Conservation (phyloP, 371 early-diverging fungal species). For the Syncephalastrum contaminatum region DNA sequence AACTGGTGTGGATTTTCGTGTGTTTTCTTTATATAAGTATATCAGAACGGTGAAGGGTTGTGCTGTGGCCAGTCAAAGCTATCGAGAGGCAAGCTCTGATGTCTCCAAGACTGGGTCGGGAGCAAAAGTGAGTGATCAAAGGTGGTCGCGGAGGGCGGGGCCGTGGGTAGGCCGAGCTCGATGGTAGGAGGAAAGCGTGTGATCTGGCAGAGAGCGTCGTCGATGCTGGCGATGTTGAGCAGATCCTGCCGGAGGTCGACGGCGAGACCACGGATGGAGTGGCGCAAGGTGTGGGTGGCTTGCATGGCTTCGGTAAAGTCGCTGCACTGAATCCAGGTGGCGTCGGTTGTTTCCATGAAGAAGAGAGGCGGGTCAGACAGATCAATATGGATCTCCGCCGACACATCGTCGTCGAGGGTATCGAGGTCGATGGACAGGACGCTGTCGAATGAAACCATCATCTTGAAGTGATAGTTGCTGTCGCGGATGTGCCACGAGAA, state of each 20-base stretch:
- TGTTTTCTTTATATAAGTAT: background rate
- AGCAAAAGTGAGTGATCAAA: slow-evolving; percentile 4
- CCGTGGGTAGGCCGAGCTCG: slow-evolving; percentile 1
- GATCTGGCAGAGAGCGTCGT: slow-evolving; percentile 34
- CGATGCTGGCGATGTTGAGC: slow-evolving; percentile 29
- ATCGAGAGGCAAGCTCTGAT: slow-evolving; percentile 33
- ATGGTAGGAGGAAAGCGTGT: slow-evolving; percentile 24
- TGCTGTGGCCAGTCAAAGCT: slow-evolving; percentile 11
- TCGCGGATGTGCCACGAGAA: slow-evolving; percentile 75
- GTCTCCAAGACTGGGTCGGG: slow-evolving; percentile 26
- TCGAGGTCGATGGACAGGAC: slow-evolving; percentile 29
- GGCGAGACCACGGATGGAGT: slow-evolving; percentile 63
- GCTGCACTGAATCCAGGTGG: slow-evolving; percentile 67
- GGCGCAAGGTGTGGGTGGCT: slow-evolving; percentile 62
- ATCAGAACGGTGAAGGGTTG: background rate
- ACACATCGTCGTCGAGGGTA: slow-evolving; percentile 38
- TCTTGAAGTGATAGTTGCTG: slow-evolving; percentile 67
- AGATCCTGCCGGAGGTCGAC: slow-evolving; percentile 53
- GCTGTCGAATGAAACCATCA: slow-evolving; percentile 50
- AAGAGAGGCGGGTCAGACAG: slow-evolving; percentile 62
- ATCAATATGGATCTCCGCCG: slow-evolving; percentile 58
- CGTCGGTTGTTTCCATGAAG: slow-evolving; percentile 53
- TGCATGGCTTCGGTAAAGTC: slow-evolving; percentile 81
- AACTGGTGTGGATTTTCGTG: too few species aligned
- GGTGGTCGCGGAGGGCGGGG: slow-evolving; percentile 7